Evolutionary conservation across 164 flowering plant species (phyloP).

Genomic region (Macadamia tetraphylla): DNA sequence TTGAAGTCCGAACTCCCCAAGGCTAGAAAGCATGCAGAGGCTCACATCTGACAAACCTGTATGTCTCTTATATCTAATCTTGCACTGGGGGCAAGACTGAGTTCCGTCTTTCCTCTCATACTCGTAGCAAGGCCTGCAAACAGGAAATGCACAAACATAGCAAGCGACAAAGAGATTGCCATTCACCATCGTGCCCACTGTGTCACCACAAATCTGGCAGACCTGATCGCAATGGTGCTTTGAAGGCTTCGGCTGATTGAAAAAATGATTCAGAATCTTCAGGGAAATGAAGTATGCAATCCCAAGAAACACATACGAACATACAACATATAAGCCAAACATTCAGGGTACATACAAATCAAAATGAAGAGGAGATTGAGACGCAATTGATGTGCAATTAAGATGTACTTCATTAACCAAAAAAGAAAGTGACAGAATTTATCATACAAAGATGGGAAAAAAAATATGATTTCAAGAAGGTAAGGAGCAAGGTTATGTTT

Average conservation of each 20-base stretch:
- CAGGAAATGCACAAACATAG: constrained; percentile 55
- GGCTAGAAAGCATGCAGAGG: background rate
- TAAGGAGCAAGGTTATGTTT: too few relatives aligned
- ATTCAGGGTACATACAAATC: background rate
- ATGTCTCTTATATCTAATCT: constrained; percentile 49
- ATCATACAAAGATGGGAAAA: background rate
- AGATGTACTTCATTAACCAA: too few relatives aligned
- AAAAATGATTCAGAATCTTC: background rate
- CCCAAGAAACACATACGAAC: background rate
- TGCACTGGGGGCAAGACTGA: constrained; percentile 59
- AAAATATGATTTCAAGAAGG: too few relatives aligned
- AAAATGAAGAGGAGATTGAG: background rate
- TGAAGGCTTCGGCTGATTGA: constrained; percentile 30
- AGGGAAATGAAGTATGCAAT: background rate
- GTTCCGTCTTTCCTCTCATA: constrained; percentile 60
- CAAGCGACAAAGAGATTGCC: constrained; percentile 56
- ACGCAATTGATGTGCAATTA: background rate
- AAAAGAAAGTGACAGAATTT: background rate
- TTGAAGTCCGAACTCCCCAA: background rate
- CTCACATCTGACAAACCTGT: constrained; percentile 29
- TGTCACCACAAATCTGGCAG: constrained; percentile 59
- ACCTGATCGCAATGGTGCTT: constrained; percentile 35
- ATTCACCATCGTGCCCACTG: constrained; percentile 30
- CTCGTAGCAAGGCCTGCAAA: constrained; percentile 56
- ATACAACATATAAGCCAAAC: background rate